Conservation (phyloP, 2,329 filamentous ascomycete genomes). For the Ceratocystis smalleyi region DNA sequence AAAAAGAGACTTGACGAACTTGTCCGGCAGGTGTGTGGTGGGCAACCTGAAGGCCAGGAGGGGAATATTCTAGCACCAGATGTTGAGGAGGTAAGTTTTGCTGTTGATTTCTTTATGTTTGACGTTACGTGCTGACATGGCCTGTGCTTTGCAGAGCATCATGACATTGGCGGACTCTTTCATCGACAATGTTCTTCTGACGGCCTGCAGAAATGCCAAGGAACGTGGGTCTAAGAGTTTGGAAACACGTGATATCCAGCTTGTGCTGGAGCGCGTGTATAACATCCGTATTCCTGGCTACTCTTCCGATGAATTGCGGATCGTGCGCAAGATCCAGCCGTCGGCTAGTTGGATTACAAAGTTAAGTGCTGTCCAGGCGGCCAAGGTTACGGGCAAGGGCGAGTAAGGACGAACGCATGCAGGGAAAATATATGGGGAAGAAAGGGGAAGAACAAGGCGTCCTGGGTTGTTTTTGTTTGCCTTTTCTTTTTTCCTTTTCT, state of each 20-base stretch:
- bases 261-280: constrained; percentile 69
- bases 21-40: constrained; percentile 82
- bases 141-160: constrained; percentile 45
- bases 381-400: constrained; percentile 58
- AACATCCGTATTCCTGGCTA: constrained; percentile 91
- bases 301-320: constrained; percentile 83
- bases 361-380: constrained; percentile 90
- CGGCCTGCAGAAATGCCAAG: constrained; percentile 82
- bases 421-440: constrained; percentile 40
- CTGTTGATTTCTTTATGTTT: not conserved
- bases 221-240: constrained; percentile 79
- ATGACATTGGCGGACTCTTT: constrained; percentile 86
- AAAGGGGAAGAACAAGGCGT: not conserved
- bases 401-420: constrained; percentile 32
- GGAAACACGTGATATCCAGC: constrained; percentile 74
- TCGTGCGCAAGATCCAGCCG: constrained; percentile 84
- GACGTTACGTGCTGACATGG: not conserved
- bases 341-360: constrained; percentile 83
- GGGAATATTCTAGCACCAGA: constrained; percentile 73
- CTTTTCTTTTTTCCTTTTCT: not conserved
- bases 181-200: constrained; percentile 75
- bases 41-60: constrained; percentile 54
- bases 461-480: not conserved
- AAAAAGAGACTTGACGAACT: constrained; percentile 96
- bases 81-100: constrained; percentile 68